A percentile compares a stretch with the other conserved stretches of the same genome.
These are phyloP conservation scores for Boletus rufocinnamomeus DNA, from an alignment of 768 basidiomycete genomes.

Conservation along the genomic window DNA sequence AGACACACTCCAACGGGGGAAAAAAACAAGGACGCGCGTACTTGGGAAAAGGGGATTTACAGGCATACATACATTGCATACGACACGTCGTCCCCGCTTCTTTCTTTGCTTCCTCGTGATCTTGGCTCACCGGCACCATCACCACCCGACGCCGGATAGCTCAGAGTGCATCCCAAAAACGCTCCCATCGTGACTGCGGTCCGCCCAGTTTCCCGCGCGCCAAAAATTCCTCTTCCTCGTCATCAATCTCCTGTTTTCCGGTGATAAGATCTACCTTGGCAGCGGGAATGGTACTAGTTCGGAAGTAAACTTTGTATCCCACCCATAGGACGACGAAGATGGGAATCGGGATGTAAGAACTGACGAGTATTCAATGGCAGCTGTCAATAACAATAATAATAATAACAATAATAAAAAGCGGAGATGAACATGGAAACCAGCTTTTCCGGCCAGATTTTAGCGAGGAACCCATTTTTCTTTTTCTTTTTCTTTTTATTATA, in stretches of 20 bases:
- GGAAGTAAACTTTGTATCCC: slow-evolving; percentile 30
- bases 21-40: no score
- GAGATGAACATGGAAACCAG: slow-evolving; percentile 28
- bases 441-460: no score
- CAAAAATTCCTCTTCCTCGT: slow-evolving; percentile 55
- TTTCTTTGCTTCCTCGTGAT: background rate
- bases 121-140: no score
- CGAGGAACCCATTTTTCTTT: background rate
- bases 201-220: slow-evolving; percentile 45
- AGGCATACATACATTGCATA: background rate
- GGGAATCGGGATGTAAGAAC: slow-evolving; percentile 20
- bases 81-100: background rate
- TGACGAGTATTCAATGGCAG: background rate
- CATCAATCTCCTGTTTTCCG: slow-evolving; percentile 60
- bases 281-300: slow-evolving; percentile 32
- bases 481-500: background rate
- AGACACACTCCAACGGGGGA: background rate
- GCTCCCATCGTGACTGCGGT: slow-evolving; percentile 24
- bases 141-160: background rate
- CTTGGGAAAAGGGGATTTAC: background rate
- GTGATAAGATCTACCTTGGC: slow-evolving; percentile 61
- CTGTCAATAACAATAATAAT: slow-evolving; percentile 4
- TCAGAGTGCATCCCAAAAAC: slow-evolving; percentile 5
- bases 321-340: slow-evolving; percentile 14
- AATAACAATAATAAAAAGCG: slow-evolving; percentile 7